Base-by-base conservation (phyloP, 75 land plant genomes). In the Gnetum montanum region DNA sequence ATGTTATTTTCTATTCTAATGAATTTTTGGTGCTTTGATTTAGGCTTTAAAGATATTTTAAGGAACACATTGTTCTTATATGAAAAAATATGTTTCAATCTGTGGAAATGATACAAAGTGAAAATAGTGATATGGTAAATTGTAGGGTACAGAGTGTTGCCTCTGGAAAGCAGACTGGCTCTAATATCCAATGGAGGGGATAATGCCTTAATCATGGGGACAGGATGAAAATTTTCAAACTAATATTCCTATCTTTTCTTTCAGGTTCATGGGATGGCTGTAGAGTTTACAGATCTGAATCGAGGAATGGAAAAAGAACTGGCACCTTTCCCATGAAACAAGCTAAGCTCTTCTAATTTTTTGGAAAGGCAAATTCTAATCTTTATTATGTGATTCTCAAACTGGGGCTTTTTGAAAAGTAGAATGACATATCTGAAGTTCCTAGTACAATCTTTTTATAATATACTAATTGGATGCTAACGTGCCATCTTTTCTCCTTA, bases 391-490 rank as follows among this genome's bases (percentile, higher is more conserved):
- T 81, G 20, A 86, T 86, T 62, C 80, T 86, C 34, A 79, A 79
- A 54, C 71, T 82, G 48, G 87, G 87, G 8, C 83, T 86, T 56
- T 79, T 86, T 72, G 90, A 86, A 62, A 86, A 86, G 88, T 80
- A 65, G 62, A 26, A 7, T 15, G 41, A 18, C 4, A n/a, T n/a
- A n/a, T 19, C 6, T 13, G 23, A 20, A 43, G 47, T 8, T 35
- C 0, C 12, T 8, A 33, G 19, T 45, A 41, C 54, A 29, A n/a
- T n/a, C 54, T 43, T 18, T 34, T 35, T 22, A 55, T 26, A 12
- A 19, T 31, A 51, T 29, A 47, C 12, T 24, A 6, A 48, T 25
- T 26, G 50, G n/a, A n/a, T n/a, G n/a, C n/a, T n/a, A n/a, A n/a
- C n/a, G n/a, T n/a, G n/a, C n/a, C n/a, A n/a, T n/a, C n/a, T n/a